phyloP scores from a whole-genome alignment of 2,329 filamentous ascomycete species.

The Pyrenochaeta sp. region DNA sequence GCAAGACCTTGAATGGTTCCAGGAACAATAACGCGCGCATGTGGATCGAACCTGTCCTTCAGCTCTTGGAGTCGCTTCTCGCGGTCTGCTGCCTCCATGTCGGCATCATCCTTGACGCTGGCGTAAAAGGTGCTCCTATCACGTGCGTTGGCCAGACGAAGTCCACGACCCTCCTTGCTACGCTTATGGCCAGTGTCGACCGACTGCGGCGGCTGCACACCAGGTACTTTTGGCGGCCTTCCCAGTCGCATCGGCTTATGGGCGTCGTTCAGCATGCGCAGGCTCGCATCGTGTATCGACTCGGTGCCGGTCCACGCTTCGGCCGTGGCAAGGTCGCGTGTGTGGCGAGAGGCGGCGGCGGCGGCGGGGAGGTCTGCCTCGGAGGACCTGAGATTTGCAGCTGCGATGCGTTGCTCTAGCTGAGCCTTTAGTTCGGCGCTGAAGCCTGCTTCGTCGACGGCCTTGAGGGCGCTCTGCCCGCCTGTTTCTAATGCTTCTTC shows the following conservation, averaged over 20 bases:
- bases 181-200: constrained; percentile 50
- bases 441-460: constrained; percentile 69
- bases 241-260: constrained; percentile 60
- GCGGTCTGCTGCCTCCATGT: constrained; percentile 74
- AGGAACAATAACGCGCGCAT: constrained; percentile 76
- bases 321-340: constrained; percentile 71
- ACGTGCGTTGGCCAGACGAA: constrained; percentile 64
- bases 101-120: constrained; percentile 59
- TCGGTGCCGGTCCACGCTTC: constrained; percentile 83
- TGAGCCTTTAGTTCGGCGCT: constrained; percentile 66
- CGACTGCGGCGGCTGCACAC: constrained; percentile 34
- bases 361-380: constrained; percentile 63
- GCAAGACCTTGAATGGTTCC: constrained; percentile 80
- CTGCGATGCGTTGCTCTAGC: constrained; percentile 67
- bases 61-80: constrained; percentile 77
- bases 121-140: constrained; percentile 66
- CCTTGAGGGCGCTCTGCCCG: constrained; percentile 63
- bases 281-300: constrained; percentile 73
- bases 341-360: constrained; percentile 74
- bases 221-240: constrained; percentile 25
- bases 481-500: constrained; percentile 66
- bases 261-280: constrained; percentile 77
- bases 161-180: constrained; percentile 45
- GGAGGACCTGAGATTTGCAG: constrained; percentile 64
- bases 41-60: constrained; percentile 80